These are phyloP conservation scores for Diaporthe humulicola DNA, from an alignment of 2,329 filamentous ascomycete genomes.

Conservation along the genomic window DNA sequence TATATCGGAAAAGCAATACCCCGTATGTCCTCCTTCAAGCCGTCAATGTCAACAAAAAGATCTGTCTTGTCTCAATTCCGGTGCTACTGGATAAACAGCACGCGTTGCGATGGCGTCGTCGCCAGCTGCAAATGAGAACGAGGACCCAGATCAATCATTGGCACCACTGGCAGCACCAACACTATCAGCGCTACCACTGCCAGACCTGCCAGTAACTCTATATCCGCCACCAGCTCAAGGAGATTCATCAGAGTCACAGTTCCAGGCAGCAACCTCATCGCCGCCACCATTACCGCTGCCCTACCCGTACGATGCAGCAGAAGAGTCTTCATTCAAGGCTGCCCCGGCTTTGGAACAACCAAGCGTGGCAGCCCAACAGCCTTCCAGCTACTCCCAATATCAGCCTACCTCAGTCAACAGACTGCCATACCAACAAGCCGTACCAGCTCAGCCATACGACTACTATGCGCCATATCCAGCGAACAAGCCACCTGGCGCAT, in stretches of 20 bases:
- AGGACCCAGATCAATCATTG: neutral
- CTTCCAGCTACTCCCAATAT: neutral
- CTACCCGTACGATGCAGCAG: neutral
- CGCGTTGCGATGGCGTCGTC: slow-evolving; percentile 1
- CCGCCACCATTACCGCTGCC: neutral
- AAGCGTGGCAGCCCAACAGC: neutral
- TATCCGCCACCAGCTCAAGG: neutral
- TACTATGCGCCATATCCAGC: neutral
- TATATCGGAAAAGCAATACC: neutral
- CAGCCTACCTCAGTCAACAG: neutral
- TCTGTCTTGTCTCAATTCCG: neutral
- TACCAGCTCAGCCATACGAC: neutral
- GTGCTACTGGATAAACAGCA: neutral
- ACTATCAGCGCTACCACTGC: neutral
- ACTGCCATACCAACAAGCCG: neutral
- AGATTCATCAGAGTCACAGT: neutral
- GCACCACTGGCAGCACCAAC: neutral
- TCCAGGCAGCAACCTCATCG: neutral
- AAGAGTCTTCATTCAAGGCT: neutral
- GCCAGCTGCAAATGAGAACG: neutral
- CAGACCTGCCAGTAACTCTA: neutral
- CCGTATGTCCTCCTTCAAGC: neutral
- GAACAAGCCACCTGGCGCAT: neutral
- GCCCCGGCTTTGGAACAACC: neutral
- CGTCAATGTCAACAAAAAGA: neutral